A percentile compares a stretch with the other conserved stretches of the same genome.
phyloP scores from a whole-genome alignment of 495 filamentous ascomycete species.

The Hypomontagnella submonticulosa region DNA sequence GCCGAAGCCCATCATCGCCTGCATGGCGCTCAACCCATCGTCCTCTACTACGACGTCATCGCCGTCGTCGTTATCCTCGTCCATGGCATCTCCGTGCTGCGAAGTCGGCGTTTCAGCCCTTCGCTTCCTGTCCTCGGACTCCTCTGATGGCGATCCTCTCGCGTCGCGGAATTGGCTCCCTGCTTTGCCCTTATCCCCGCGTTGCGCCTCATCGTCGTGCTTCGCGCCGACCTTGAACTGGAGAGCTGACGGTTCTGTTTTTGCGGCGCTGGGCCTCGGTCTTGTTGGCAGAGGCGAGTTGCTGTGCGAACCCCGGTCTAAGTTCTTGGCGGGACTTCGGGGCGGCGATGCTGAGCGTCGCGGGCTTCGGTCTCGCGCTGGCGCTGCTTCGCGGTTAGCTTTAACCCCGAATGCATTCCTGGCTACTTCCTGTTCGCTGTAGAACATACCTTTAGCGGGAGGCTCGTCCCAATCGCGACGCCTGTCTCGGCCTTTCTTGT shows the following conservation, averaged over 20 bases:
- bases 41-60: constrained; percentile 65
- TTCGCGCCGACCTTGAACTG: constrained; percentile 52
- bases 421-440: constrained; percentile 47
- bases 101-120: constrained; percentile 38
- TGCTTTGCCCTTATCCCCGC: constrained; percentile 52
- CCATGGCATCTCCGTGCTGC: constrained; percentile 53
- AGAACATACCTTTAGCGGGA: constrained; percentile 40
- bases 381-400: constrained; percentile 24
- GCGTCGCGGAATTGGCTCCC: constrained; percentile 28
- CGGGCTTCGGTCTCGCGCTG: constrained; percentile 29
- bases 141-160: constrained; percentile 19
- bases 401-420: constrained; percentile 5
- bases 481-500: constrained; percentile 42
- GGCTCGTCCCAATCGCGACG: constrained; percentile 51
- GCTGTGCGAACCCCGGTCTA: constrained; percentile 32
- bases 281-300: constrained; percentile 47
- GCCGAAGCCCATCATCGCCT: constrained; percentile 86
- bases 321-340: constrained; percentile 26
- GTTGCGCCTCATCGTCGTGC: constrained; percentile 52
- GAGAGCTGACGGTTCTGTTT: constrained; percentile 38
- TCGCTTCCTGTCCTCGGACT: constrained; percentile 35
- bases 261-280: constrained; percentile 36
- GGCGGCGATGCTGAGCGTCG: constrained; percentile 36
- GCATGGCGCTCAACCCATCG: constrained; percentile 78
- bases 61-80: constrained; percentile 60